Evolutionary conservation across 2,329 filamentous ascomycete genomes (phyloP), one percentile per base, ranked within the genome.

Genomic region (Xenosphaeropsis pyriputrescens): DNA sequence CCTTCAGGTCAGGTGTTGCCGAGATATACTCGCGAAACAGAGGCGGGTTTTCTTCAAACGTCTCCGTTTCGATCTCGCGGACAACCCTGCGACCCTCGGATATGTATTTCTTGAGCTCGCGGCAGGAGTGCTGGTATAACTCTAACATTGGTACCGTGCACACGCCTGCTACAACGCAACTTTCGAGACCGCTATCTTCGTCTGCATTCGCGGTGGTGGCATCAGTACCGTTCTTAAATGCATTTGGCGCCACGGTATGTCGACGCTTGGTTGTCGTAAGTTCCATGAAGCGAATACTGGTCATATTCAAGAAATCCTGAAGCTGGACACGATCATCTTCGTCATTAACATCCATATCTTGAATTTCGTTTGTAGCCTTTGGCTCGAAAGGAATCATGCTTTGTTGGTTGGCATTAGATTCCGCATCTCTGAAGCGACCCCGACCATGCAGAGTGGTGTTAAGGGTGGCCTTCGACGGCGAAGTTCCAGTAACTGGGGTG

Each of bases 221-320:
- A 59, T 59, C 57, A 22, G 57, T 52, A 26, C 39, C 42, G 45
- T 54, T 62, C 32, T 50, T 55, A 32, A 49, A 53, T 42, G 48
- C 63, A 56, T 48, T 47, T 12, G 77, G 77, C 2, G 73, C 80
- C 34, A 80, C 76, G 0, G 89, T 96, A 49, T 93, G 82, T 39
- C 91, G 73, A 47, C 89, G 71, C 56, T 96, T 96, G 1, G 88
- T 95, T 0, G 89, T 94, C n/a, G 81, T 94, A 36, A 98, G 67
- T 55, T 98, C 91, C 83, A 98, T 95, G 61, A 98, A 98, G 38
- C 88, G 84, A 50, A 98, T 94, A 41, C 85, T 93, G 2, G 89
- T 95, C 75, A 94, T 78, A 44, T 93, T 85, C 33, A 98, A 63
- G 59, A 98, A 98, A 38, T 94, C 83, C 48, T 94, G 85, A 3